These are phyloP conservation scores for Ceratocystis ficicola DNA, from an alignment of 2,329 filamentous ascomycete genomes.

Conservation along the genomic window DNA sequence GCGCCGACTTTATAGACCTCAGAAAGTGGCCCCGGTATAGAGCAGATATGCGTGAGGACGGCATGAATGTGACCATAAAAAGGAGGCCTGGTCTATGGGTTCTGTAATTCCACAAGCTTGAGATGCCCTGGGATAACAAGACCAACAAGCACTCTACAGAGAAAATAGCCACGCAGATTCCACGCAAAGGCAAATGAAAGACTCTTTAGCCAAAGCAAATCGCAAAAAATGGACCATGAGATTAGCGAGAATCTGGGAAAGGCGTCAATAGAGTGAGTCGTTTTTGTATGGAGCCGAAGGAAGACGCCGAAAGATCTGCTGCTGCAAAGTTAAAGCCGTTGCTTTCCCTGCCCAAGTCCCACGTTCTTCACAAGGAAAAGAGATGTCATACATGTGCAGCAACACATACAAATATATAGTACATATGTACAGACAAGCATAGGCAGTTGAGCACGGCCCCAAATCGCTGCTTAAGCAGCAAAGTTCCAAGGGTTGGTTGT, in stretches of 20 bases:
- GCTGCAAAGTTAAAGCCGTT: conserved; percentile 3
- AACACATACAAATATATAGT: background rate
- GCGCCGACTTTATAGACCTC: background rate
- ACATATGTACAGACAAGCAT: background rate
- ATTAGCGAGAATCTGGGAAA: background rate
- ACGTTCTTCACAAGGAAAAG: background rate
- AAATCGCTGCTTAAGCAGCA: background rate
- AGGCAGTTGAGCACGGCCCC: background rate
- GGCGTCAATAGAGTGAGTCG: background rate
- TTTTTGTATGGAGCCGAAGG: conserved; percentile 5
- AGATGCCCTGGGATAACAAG: background rate
- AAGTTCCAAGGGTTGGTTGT: background rate
- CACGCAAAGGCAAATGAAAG: background rate
- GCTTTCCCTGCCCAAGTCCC: conserved; percentile 6
- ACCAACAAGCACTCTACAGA: background rate
- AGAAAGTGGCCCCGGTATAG: background rate
- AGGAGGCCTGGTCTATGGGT: background rate
- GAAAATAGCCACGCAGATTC: background rate
- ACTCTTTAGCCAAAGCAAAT: background rate
- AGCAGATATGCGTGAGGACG: background rate
- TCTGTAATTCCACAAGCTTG: background rate
- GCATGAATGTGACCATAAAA: background rate
- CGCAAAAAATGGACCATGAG: background rate
- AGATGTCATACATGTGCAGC: background rate
- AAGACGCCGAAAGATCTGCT: background rate